These are phyloP conservation scores for Tolypocladium cylindrosporum DNA, from an alignment of 2,329 filamentous ascomycete genomes.

Conservation along the genomic window DNA sequence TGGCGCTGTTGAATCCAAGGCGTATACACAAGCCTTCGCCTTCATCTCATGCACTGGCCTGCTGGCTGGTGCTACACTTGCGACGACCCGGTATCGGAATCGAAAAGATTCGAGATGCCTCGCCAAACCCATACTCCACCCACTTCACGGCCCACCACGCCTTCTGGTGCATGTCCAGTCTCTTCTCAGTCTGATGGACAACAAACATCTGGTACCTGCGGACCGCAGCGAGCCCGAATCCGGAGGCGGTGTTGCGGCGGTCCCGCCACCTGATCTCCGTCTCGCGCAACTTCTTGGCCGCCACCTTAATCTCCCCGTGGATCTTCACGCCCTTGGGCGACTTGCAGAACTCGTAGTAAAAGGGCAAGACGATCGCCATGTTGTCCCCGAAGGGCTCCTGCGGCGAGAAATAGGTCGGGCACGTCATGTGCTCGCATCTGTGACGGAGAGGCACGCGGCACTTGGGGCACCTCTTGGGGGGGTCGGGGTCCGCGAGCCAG, in stretches of 20 bases:
- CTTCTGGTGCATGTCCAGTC: not conserved
- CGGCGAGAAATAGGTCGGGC: constrained; percentile 1
- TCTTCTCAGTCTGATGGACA: not conserved
- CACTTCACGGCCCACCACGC: not conserved
- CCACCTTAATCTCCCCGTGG: not conserved
- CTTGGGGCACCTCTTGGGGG: constrained; percentile 4
- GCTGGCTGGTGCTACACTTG: not conserved
- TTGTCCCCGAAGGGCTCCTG: not conserved
- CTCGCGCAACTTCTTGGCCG: not conserved
- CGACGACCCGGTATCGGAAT: no score
- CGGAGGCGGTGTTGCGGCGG: not conserved
- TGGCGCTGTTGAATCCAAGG: not conserved
- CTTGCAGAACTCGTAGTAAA: constrained; percentile 10
- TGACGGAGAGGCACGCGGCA: constrained; percentile 9
- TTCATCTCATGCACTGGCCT: not conserved
- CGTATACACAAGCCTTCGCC: not conserved
- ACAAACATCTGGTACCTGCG: no score
- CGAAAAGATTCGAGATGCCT: not conserved
- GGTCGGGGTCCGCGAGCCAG: not conserved
- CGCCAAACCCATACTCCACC: not conserved
- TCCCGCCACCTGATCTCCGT: not conserved
- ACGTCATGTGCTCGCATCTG: constrained; percentile 8
- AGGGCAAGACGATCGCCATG: constrained; percentile 4
- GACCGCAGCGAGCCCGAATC: not conserved
- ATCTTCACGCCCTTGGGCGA: not conserved